Base-by-base conservation (phyloP, 495 filamentous ascomycete species). In the Penicillium canariense region DNA sequence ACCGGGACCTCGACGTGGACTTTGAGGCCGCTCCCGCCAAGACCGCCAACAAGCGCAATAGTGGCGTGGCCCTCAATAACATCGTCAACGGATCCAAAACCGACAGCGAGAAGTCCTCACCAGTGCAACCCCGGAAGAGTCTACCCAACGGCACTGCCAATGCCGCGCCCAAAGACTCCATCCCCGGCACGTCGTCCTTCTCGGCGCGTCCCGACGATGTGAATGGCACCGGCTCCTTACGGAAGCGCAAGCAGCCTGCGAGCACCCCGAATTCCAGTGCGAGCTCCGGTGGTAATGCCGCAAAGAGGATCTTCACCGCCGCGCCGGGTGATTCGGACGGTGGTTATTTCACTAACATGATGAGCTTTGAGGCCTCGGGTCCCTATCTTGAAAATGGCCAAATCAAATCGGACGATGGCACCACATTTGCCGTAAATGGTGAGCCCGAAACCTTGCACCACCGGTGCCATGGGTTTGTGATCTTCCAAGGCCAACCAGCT, bases 1-100 rank as follows among this genome's bases (percentile, higher is more conserved):
- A 98, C 72, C 88, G 87, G 65, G 94, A 97, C 62, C 74, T 90
- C 58, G 95, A 97, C 56, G 83, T 90, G 72, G 94, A 98, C 34
- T 80, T 88, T 66, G 84, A 82, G 57, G 72, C 65, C 60, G 75
- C 66, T 32, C 61, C 68, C 27, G 52, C 73, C 50, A 84, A 80
- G 68, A 77, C 79, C 28, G 62, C 62, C 22, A 75, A 48, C 43
- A 46, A 77, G 59, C 74, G 76, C 45, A 74, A 71, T 42, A 62
- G 65, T 22, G 71, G 58, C 46, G 55, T 67, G 12, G 50, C 66
- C 11, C 54, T 63, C 18, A 65, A 40, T 43, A 62, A 54, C 52
- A 55, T 56, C 35, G 56, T 59, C 43, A 76, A 72, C 45, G 72
- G 72, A 45, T 63, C 67, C 39, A 74, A 70, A 51, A 38, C 58